Evolutionary conservation across 441 rosid species (phyloP), one percentile per base, ranked within the genome.

Genomic region (Adansonia grandidieri): DNA sequence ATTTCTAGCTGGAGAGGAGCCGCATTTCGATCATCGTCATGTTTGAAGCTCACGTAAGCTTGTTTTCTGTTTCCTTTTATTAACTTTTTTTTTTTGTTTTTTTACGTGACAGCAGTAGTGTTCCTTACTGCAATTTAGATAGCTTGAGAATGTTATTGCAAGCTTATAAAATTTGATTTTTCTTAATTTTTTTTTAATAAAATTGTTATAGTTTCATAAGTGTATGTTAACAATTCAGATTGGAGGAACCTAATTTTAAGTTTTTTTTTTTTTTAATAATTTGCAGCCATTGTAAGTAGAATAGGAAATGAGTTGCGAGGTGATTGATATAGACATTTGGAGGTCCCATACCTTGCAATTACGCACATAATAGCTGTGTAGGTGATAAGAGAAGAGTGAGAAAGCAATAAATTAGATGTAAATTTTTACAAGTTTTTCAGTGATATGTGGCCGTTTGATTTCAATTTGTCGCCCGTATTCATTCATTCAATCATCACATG

Each of bases 31-130:
- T 78, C 81, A 71, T 75, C 90, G 75, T 80, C 87, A 91, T 91
- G 96, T 91, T 91, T 80, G 93, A 91, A 86, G 92, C 91, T 77
- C 96, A 89, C 79, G 96, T 91, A 84, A 73, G 88, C 71, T 56
- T 14, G 51, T 24, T 62, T 28, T 42, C 32, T 37, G 47, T 40
- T 3, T 48, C 19, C 7, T 45, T 71, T 51, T 17, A 13, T 37
- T 37, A 37, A 5, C 1, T 13, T 2, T 62, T 62, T 19, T 24
- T 32, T 32, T 32, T 28, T 28, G 32, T 28, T 22, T 45, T 75
- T 50, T 44, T 8, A 48, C 6, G 20, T 28, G 5, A 22, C 9
- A 70, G 1, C 14, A 15, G 47, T n/a, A 37, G 45, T 71, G 42
- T 14, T 15, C 62, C 14, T n/a, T 71, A 8, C 9, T 53, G 24